Conservation (phyloP, 2,329 filamentous ascomycete genomes). For the Colletotrichum viniferum region DNA sequence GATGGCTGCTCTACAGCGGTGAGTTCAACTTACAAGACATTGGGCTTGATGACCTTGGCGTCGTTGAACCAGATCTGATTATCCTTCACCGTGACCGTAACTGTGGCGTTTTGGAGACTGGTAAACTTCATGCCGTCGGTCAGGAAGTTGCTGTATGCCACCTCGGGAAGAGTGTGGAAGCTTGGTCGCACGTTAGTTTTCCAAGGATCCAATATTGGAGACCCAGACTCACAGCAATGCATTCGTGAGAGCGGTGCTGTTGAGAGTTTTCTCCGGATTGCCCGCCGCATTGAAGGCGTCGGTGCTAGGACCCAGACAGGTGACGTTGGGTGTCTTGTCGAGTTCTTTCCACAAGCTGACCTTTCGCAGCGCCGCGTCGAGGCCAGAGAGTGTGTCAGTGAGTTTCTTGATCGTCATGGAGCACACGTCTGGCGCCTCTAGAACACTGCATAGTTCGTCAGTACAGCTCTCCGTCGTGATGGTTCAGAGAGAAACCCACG, state of each 20-base stretch:
- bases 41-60: slow-evolving; percentile 27
- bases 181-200: background rate
- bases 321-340: slow-evolving; percentile 25
- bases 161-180: slow-evolving; percentile 23
- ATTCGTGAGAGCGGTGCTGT: slow-evolving; percentile 9
- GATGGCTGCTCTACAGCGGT: background rate
- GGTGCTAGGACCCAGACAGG: slow-evolving; percentile 26
- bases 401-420: slow-evolving; percentile 19
- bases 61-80: slow-evolving; percentile 28
- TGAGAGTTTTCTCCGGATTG: slow-evolving; percentile 20
- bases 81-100: slow-evolving; percentile 24
- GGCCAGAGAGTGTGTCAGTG: background rate
- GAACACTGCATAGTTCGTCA: slow-evolving; percentile 6
- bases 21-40: slow-evolving; percentile 20
- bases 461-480: background rate
- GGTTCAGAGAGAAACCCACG: slow-evolving; percentile 7
- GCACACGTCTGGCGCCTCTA: slow-evolving; percentile 18
- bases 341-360: slow-evolving; percentile 19
- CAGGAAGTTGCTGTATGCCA: slow-evolving; percentile 25
- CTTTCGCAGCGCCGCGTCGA: slow-evolving; percentile 15
- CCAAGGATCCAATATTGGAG: too few relatives aligned
- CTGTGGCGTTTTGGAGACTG: slow-evolving; percentile 15
- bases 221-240: slow-evolving; percentile 21
- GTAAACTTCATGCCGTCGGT: slow-evolving; percentile 20
- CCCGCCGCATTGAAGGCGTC: slow-evolving; percentile 23